A percentile compares a stretch with the other conserved stretches of the same genome.
phyloP scores from a whole-genome alignment of 345 rosid genomes.

The Ricinus communis region DNA sequence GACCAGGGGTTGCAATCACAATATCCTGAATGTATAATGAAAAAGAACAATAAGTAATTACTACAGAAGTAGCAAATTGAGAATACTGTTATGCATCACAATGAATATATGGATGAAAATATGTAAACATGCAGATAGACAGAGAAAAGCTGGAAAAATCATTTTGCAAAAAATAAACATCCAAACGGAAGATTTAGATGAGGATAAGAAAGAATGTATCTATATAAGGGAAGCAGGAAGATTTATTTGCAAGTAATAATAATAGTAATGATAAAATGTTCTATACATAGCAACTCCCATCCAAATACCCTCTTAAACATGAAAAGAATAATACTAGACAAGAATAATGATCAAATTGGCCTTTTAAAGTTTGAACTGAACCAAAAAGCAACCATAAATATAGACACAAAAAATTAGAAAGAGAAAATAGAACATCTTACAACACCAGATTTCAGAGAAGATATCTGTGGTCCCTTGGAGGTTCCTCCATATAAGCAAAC shows the following conservation, averaged over 20 bases:
- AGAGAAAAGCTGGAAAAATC: background rate
- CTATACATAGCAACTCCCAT: background rate
- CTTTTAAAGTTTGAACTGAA: background rate
- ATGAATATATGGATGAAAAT: background rate
- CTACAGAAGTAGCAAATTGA: background rate
- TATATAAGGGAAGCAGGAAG: too few species aligned
- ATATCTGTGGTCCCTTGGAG: constrained; percentile 78
- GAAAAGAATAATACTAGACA: background rate
- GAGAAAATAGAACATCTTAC: constrained; percentile 42
- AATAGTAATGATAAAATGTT: too few species aligned
- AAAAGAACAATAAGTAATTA: background rate
- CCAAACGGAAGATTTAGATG: too few species aligned
- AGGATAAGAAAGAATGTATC: too few species aligned
- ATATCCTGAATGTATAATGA: constrained; percentile 52
- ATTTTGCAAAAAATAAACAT: background rate
- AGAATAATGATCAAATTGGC: background rate
- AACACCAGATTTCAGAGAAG: constrained; percentile 68
- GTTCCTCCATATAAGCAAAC: constrained; percentile 91
- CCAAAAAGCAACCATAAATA: background rate
- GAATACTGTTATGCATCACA: background rate
- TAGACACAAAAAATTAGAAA: constrained; percentile 7
- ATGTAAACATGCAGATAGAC: background rate
- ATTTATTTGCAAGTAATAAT: too few species aligned
- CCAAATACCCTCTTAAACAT: background rate
- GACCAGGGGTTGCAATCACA: constrained; percentile 97